These are phyloP conservation scores for Dryadomyces quercivorus DNA, from an alignment of 2,329 filamentous ascomycete species.

Conservation along the genomic window DNA sequence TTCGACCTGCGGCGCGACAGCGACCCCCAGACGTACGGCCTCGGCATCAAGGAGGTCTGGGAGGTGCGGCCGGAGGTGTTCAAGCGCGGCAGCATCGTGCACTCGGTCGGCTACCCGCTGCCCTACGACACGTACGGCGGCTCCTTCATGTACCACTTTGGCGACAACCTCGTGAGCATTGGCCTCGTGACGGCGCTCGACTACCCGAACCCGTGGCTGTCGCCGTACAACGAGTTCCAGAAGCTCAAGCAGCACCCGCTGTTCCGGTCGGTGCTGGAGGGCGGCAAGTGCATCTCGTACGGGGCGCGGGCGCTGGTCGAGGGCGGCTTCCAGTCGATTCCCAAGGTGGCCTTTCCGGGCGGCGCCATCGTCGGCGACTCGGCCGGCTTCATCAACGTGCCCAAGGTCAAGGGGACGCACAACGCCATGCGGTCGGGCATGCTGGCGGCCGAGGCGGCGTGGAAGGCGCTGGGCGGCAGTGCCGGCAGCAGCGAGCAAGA, in stretches of 20 bases:
- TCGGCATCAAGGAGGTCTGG: slow-evolving; percentile 96
- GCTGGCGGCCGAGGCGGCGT: slow-evolving; percentile 86
- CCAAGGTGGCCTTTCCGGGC: slow-evolving; percentile 91
- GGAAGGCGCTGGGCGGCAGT: slow-evolving; percentile 53
- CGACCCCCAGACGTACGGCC: slow-evolving; percentile 87
- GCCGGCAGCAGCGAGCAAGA: background rate
- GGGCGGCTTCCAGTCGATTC: slow-evolving; percentile 94
- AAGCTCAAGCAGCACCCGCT: slow-evolving; percentile 97
- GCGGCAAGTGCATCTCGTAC: slow-evolving; percentile 95
- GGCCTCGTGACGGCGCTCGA: slow-evolving; percentile 89
- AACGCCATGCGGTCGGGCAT: slow-evolving; percentile 97
- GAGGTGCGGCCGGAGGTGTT: slow-evolving; percentile 91
- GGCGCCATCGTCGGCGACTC: slow-evolving; percentile 93
- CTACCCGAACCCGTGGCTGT: slow-evolving; percentile 93
- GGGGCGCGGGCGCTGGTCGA: slow-evolving; percentile 85
- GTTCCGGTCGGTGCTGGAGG: slow-evolving; percentile 76
- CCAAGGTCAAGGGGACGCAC: slow-evolving; percentile 97
- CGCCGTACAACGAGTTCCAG: slow-evolving; percentile 92
- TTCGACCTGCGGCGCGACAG: slow-evolving; percentile 82
- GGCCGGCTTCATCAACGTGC: slow-evolving; percentile 91
- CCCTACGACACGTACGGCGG: slow-evolving; percentile 86
- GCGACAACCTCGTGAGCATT: slow-evolving; percentile 87
- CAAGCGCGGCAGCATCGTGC: slow-evolving; percentile 69
- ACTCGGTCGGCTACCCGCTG: slow-evolving; percentile 88
- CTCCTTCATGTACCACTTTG: slow-evolving; percentile 99